Evolutionary conservation across 148 eudicot genomes (phyloP).

Genomic region (Vaccinium vitisidaea): DNA sequence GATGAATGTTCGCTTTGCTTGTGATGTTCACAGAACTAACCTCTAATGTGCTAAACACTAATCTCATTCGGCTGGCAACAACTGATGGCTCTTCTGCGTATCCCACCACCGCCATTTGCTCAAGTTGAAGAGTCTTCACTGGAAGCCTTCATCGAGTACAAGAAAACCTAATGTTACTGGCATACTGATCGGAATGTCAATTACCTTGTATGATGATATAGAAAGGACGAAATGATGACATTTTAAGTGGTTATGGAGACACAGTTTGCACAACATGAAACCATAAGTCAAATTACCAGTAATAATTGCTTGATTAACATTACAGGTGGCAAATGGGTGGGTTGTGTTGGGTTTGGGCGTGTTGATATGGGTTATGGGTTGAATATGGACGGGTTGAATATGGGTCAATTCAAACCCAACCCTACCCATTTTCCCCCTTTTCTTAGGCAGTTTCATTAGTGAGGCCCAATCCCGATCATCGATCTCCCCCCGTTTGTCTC

Average conservation of each 20-base stretch:
- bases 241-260: background rate
- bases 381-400: too few relatives aligned
- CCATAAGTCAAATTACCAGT: background rate
- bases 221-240: background rate
- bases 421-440: too few relatives aligned
- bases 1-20: background rate
- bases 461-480: too few relatives aligned
- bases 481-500: too few relatives aligned
- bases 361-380: too few relatives aligned
- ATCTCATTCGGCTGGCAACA: slow-evolving; percentile 92
- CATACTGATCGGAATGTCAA: background rate
- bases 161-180: background rate
- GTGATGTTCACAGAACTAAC: slow-evolving; percentile 21
- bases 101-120: slow-evolving; percentile 89
- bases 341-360: too few relatives aligned
- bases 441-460: too few relatives aligned
- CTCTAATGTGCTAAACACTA: slow-evolving; percentile 96
- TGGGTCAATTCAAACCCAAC: too few relatives aligned
- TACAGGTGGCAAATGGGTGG: too few relatives aligned
- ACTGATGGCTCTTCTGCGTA: slow-evolving; percentile 83
- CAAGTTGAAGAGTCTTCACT: slow-evolving; percentile 92
- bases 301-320: too few relatives aligned
- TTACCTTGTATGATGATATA: background rate
- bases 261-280: background rate
- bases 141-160: slow-evolving; percentile 64